A percentile compares a stretch with the other conserved stretches of the same genome.
Evolutionary conservation across 2,329 filamentous ascomycete species (phyloP).

Genomic region (Magnaporthales sp.): DNA sequence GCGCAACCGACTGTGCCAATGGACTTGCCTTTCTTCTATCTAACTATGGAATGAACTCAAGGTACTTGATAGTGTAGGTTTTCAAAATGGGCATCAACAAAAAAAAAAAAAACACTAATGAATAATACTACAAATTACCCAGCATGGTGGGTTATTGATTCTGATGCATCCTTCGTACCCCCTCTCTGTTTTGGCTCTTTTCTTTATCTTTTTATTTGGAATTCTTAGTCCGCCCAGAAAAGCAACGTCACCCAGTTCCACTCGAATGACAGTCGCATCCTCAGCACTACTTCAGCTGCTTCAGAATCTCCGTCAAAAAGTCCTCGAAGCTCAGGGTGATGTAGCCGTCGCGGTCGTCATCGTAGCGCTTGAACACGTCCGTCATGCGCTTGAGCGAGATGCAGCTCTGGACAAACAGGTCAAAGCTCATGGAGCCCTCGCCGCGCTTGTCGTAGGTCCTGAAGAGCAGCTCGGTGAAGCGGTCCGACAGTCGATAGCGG

Average conservation of each 20-base stretch:
- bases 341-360: constrained; percentile 92
- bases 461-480: constrained; percentile 81
- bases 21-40: not conserved
- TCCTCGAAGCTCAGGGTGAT: constrained; percentile 78
- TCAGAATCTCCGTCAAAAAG: constrained; percentile 62
- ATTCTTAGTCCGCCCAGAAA: not conserved
- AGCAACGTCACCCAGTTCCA: not conserved
- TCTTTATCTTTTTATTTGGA: not conserved
- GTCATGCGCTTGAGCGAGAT: constrained; percentile 98
- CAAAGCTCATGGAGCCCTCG: constrained; percentile 74
- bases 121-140: not conserved
- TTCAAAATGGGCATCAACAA: not conserved
- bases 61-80: not conserved
- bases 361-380: constrained; percentile 98
- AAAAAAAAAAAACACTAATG: not conserved
- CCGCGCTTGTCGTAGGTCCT: constrained; percentile 75
- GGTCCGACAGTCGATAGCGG: constrained; percentile 78
- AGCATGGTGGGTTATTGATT: not conserved
- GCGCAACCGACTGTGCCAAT: not conserved
- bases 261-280: not conserved
- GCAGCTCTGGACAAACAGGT: constrained; percentile 95
- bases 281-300: constrained; percentile 42
- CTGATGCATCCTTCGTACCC: not conserved
- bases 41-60: not conserved
- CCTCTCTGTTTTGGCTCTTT: not conserved